phyloP scores from a whole-genome alignment of 169 alveolate genomes.

The Babesia bovis region DNA sequence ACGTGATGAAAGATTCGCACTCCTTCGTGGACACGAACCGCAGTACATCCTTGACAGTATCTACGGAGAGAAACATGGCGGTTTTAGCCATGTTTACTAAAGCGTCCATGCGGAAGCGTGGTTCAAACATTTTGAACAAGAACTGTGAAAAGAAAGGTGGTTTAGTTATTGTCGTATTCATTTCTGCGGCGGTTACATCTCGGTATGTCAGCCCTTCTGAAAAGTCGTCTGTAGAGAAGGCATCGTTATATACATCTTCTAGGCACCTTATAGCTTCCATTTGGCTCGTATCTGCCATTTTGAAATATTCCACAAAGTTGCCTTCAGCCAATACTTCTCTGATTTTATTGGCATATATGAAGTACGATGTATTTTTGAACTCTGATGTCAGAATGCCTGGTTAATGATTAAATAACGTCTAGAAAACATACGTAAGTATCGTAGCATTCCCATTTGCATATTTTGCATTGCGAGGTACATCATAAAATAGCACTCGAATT shows the following conservation, averaged over 20 bases:
- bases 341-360: constrained; percentile 43
- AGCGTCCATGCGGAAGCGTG: constrained; percentile 53
- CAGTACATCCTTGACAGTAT: constrained; percentile 16
- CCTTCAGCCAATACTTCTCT: constrained; percentile 45
- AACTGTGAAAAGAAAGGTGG: constrained; percentile 48
- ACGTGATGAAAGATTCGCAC: constrained; percentile 51
- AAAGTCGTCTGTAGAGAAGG: constrained; percentile 29
- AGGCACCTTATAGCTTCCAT: constrained; percentile 15
- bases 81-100: constrained; percentile 45
- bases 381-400: constrained; percentile 8
- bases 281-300: constrained; percentile 47
- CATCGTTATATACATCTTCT: constrained; percentile 30
- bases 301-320: constrained; percentile 55
- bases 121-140: constrained; percentile 64
- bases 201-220: background rate
- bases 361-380: constrained; percentile 28
- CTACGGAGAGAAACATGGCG: constrained; percentile 24
- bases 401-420: background rate
- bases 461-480: constrained; percentile 74
- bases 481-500: constrained; percentile 66
- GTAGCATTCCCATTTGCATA: constrained; percentile 65
- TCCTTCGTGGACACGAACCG: constrained; percentile 21
- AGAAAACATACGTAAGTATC: constrained; percentile 42
- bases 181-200: no score
- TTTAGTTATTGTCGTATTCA: background rate